phyloP scores from a whole-genome alignment of 352 stramenopile species.

The Phytopythium helicoides region DNA sequence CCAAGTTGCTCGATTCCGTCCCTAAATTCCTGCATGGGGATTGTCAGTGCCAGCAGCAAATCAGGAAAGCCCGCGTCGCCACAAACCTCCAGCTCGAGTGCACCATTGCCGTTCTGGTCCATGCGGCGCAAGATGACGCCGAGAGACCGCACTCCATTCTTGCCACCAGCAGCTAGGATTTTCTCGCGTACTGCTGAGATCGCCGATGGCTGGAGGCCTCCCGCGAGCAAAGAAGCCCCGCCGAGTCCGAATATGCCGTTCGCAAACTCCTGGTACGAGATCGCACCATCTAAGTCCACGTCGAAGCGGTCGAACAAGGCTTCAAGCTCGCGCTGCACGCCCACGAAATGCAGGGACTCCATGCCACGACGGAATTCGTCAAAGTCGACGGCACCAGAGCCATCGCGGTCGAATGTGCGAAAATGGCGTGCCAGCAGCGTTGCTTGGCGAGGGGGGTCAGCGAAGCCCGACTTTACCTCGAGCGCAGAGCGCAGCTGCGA shows the following conservation, averaged over 20 bases:
- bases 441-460: constrained; percentile 45
- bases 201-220: constrained; percentile 23
- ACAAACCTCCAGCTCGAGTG: constrained; percentile 59
- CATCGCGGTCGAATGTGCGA: constrained; percentile 69
- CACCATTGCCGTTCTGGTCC: constrained; percentile 76
- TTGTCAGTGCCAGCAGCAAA: background rate
- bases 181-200: constrained; percentile 42
- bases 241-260: constrained; percentile 37
- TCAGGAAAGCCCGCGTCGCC: background rate
- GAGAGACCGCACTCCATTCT: constrained; percentile 75
- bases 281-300: constrained; percentile 67
- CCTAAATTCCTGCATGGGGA: constrained; percentile 41
- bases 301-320: constrained; percentile 90
- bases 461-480: constrained; percentile 74
- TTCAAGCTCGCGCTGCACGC: constrained; percentile 81
- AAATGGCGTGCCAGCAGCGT: constrained; percentile 71
- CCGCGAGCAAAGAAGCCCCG: background rate
- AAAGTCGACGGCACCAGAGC: constrained; percentile 75
- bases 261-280: constrained; percentile 81
- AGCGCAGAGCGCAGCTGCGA: constrained; percentile 56
- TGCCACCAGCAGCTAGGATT: constrained; percentile 61
- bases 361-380: constrained; percentile 88
- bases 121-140: constrained; percentile 67
- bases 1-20: constrained; percentile 52
- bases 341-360: constrained; percentile 87